These are phyloP conservation scores for Aphanomyces stellatus DNA, from an alignment of 352 stramenopile species.

Conservation along the genomic window DNA sequence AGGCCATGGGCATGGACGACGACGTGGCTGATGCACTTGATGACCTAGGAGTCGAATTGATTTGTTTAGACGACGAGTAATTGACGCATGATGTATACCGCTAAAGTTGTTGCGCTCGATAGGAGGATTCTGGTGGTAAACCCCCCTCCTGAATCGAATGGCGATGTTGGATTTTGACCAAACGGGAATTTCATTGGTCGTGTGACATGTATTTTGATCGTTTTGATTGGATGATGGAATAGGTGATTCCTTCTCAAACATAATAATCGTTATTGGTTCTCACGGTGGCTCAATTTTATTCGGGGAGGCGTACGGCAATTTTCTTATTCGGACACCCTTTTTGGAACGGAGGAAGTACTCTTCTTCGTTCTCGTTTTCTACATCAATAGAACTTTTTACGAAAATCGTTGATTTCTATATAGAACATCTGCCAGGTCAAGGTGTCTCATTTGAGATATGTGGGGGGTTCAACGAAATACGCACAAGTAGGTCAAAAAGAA, in stretches of 20 bases:
- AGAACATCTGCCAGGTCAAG: no score
- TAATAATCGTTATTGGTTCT: background rate
- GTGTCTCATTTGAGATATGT: no score
- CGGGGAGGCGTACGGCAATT: background rate
- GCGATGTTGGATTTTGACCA: background rate
- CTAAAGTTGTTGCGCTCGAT: background rate
- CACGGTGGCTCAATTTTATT: background rate
- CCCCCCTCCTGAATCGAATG: background rate
- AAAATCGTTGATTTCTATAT: no score
- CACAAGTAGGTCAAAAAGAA: no score
- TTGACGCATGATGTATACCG: background rate
- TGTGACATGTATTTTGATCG: background rate
- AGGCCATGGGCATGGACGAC: background rate
- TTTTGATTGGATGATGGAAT: background rate
- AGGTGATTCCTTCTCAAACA: background rate
- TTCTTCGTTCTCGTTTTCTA: no score
- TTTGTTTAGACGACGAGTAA: background rate
- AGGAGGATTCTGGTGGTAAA: background rate
- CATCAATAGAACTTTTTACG: no score
- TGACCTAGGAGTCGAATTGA: background rate
- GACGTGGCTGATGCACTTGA: background rate
- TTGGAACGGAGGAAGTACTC: background rate
- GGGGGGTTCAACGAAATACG: no score
- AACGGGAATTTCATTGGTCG: background rate
- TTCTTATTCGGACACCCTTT: background rate